Conservation (phyloP, 345 rosid genomes). For the Psidium friedrichsthalianum region DNA sequence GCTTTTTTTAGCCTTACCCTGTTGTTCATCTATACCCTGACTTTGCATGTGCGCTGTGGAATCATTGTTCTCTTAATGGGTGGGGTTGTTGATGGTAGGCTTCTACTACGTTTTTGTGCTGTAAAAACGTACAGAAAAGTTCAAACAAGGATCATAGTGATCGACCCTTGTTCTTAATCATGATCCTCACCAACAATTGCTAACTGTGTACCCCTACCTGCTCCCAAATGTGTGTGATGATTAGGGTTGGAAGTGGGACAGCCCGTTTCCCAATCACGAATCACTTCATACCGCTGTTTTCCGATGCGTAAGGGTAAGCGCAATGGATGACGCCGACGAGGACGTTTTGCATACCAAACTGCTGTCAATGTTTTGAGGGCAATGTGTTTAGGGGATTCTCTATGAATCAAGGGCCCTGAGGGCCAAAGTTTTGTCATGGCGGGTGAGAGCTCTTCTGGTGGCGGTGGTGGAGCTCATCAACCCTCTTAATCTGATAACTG, state of each 20-base stretch:
- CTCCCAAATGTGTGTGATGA: not conserved
- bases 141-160: not conserved
- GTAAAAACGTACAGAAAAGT: not conserved
- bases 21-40: not conserved
- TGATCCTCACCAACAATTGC: not conserved
- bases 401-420: constrained; percentile 42
- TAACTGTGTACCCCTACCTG: not conserved
- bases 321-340: constrained; percentile 40
- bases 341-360: constrained; percentile 64
- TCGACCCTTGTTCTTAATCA: not conserved
- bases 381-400: constrained; percentile 60
- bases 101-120: not conserved
- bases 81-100: too few relatives aligned
- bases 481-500: constrained; percentile 18
- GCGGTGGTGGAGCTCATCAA: constrained; percentile 19
- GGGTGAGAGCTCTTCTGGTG: constrained; percentile 27
- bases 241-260: constrained; percentile 55
- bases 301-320: constrained; percentile 54
- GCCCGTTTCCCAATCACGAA: constrained; percentile 32
- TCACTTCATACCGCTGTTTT: constrained; percentile 46
- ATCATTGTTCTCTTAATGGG: not conserved
- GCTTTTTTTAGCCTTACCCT: not conserved
- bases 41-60: not conserved
- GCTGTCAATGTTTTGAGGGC: constrained; percentile 73
- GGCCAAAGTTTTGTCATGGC: not conserved